phyloP scores from a whole-genome alignment of 2,329 filamentous ascomycete genomes.

The Sporothrix brasiliensis region DNA sequence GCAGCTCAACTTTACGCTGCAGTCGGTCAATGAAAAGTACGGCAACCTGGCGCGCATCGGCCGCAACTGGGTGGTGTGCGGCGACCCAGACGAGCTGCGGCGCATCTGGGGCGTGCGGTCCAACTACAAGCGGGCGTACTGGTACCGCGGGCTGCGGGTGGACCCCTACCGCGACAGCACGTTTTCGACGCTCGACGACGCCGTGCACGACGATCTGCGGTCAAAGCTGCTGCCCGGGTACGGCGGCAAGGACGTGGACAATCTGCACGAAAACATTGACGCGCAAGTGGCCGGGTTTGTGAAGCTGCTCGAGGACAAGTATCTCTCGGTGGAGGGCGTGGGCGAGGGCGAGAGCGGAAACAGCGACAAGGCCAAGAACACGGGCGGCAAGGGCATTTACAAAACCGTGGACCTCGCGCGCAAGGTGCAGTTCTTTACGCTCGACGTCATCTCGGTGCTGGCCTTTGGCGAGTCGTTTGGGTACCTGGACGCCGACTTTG shows the following conservation, averaged over 20 bases:
- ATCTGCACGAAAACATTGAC: conserved; percentile 47
- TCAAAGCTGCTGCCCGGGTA: conserved; percentile 42
- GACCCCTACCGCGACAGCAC: conserved; percentile 56
- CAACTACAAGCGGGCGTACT: conserved; percentile 40
- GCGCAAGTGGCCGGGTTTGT: conserved; percentile 50
- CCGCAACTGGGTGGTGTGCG: conserved; percentile 41
- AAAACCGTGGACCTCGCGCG: conserved; percentile 50
- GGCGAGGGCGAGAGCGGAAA: conserved; percentile 46
- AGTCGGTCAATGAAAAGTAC: conserved; percentile 37
- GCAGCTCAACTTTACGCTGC: conserved; percentile 38
- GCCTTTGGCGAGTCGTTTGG: conserved; percentile 55
- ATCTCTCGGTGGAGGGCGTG: conserved; percentile 40
- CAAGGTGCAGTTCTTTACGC: conserved; percentile 56
- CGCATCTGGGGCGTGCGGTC: conserved; percentile 42
- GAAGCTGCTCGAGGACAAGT: conserved; percentile 49
- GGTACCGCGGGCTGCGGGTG: conserved; percentile 55
- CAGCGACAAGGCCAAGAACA: conserved; percentile 44
- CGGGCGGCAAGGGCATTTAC: conserved; percentile 40
- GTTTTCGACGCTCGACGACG: conserved; percentile 54
- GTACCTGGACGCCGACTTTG: conserved; percentile 51
- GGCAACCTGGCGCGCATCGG: conserved; percentile 41
- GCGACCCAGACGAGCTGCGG: conserved; percentile 40
- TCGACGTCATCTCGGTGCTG: conserved; percentile 58
- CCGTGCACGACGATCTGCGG: conserved; percentile 48
- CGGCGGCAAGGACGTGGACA: conserved; percentile 41